Evolutionary conservation across 805 yeast genomes (phyloP).

Genomic region (Ogataea nakhonphanomensis): DNA sequence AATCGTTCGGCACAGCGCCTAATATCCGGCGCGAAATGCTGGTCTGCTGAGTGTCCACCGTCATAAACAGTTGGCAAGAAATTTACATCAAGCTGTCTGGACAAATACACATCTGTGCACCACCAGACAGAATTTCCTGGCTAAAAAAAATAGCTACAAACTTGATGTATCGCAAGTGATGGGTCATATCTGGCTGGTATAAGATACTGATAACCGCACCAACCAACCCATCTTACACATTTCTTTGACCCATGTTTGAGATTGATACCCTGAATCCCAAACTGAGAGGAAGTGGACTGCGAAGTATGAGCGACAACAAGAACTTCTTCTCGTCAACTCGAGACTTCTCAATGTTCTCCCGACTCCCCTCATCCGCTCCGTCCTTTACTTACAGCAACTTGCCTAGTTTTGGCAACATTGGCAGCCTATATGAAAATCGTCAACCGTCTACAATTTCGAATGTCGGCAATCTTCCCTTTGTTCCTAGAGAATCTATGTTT

Average conservation of each 20-base stretch:
- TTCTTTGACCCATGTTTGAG: conserved; percentile 7
- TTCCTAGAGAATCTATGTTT: conserved; percentile 16
- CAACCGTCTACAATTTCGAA: conserved; percentile 13
- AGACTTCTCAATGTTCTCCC: conserved; percentile 14
- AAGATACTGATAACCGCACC: conserved; percentile 1
- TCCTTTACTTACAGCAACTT: conserved; percentile 18
- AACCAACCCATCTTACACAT: too few species aligned
- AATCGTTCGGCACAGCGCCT: conserved; percentile 1
- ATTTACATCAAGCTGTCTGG: neutral
- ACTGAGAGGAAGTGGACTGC: conserved; percentile 2
- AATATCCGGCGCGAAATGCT: conserved; percentile 4
- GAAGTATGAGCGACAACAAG: conserved; percentile 4
- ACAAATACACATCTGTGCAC: conserved; percentile 1
- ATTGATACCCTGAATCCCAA: conserved; percentile 10
- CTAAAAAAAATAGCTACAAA: conserved; percentile 2
- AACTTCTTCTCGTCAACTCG: conserved; percentile 5
- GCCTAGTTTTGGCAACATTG: conserved; percentile 16
- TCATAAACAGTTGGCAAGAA: conserved; percentile 3
- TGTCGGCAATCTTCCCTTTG: conserved; percentile 17
- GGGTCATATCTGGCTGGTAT: conserved; percentile 4
- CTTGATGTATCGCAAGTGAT: conserved; percentile 9
- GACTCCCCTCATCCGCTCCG: conserved; percentile 13
- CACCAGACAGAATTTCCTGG: neutral
- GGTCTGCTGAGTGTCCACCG: conserved; percentile 8
- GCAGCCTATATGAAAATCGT: conserved; percentile 8